Conservation (phyloP, 2,329 filamentous ascomycete genomes). For the Pseudofabraea citricarpa region DNA sequence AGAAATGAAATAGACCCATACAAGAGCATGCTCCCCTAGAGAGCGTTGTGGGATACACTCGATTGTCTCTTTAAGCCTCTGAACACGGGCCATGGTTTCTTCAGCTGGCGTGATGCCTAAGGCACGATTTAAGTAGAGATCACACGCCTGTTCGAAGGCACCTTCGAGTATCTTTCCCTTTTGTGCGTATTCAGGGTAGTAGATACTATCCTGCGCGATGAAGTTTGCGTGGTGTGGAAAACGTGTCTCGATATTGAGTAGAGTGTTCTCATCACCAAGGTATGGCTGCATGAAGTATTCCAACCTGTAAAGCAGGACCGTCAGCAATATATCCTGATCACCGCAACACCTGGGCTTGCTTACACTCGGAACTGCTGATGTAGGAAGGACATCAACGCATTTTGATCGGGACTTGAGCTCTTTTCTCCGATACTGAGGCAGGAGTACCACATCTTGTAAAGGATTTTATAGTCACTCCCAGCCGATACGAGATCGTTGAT, state of each 20-base stretch:
- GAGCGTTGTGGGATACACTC: not conserved
- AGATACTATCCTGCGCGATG: not conserved
- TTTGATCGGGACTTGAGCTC: not conserved
- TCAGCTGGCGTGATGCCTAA: not conserved
- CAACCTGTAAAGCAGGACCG: too few species aligned
- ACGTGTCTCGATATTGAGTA: not conserved
- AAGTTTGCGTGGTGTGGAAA: not conserved
- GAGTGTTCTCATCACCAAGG: not conserved
- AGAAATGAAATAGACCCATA: conserved; percentile 3
- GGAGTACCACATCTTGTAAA: not conserved
- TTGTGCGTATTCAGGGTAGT: not conserved
- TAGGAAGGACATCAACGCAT: not conserved
- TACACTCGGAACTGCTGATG: not conserved
- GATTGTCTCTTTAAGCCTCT: not conserved
- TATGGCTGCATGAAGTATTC: not conserved
- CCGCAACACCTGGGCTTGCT: too few species aligned
- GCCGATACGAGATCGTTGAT: not conserved
- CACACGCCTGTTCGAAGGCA: not conserved
- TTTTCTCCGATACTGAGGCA: not conserved
- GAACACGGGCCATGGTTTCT: not conserved
- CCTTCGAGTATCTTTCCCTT: not conserved
- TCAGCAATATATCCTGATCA: too few species aligned
- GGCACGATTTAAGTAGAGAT: conserved; percentile 1
- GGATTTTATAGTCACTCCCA: conserved; percentile 1
- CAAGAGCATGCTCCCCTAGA: conserved; percentile 1